A percentile compares a stretch with the other conserved stretches of the same genome.
These are phyloP conservation scores for Arthrobotrys pseudoclavata DNA, from an alignment of 2,329 filamentous ascomycete species.

Conservation along the genomic window DNA sequence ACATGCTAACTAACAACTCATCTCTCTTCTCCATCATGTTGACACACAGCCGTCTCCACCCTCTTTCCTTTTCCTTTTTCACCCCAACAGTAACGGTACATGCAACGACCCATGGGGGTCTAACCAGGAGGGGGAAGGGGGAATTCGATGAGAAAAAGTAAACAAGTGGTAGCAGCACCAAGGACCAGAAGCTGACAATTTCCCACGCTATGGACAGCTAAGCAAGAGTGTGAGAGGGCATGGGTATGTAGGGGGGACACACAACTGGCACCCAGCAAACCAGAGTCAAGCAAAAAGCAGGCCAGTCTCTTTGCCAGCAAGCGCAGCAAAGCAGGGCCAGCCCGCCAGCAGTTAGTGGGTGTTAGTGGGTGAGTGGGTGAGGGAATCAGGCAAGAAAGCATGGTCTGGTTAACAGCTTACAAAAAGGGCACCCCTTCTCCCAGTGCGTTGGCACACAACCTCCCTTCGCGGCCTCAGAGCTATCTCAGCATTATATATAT, in stretches of 20 bases:
- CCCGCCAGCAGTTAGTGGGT: conserved; percentile 29
- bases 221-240: conserved; percentile 44
- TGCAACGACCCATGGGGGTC: conserved; percentile 59
- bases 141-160: conserved; percentile 50
- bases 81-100: conserved; percentile 61
- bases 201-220: conserved; percentile 59
- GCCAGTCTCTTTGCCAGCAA: conserved; percentile 24
- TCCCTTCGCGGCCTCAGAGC: conserved; percentile 42
- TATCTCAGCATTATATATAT: conserved; percentile 48
- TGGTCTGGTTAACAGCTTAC: conserved; percentile 53
- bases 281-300: conserved; percentile 12
- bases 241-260: conserved; percentile 38
- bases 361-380: too few relatives aligned
- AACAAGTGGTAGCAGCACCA: conserved; percentile 57
- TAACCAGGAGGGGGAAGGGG: conserved; percentile 51
- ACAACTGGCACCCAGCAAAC: conserved; percentile 37
- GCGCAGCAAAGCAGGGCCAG: conserved; percentile 37
- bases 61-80: conserved; percentile 61
- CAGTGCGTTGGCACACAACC: conserved; percentile 51
- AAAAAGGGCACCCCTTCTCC: conserved; percentile 56
- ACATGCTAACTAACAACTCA: conserved; percentile 52
- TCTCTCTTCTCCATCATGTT: conserved; percentile 31
- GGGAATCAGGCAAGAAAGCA: conserved; percentile 7
- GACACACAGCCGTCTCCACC: conserved; percentile 49
- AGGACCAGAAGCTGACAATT: conserved; percentile 60